phyloP scores from a whole-genome alignment of 2,329 filamentous ascomycete species.

The Stachybotrys elegans region DNA sequence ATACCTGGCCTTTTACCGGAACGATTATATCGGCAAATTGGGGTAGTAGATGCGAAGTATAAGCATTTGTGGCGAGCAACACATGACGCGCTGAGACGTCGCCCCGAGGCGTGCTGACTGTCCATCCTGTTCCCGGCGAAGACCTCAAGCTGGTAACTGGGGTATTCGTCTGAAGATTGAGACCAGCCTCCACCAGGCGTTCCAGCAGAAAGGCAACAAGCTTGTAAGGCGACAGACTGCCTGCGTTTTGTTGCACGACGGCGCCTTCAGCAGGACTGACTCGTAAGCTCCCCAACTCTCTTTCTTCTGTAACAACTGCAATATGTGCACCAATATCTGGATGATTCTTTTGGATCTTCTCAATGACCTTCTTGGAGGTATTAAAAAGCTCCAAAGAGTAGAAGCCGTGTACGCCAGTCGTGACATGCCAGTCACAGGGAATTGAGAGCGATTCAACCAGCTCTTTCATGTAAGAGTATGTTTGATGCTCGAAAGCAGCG shows the following conservation, averaged over 20 bases:
- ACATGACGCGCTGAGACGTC: slow-evolving; percentile 56
- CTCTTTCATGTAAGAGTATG: slow-evolving; percentile 54
- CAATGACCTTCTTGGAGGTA: slow-evolving; percentile 44
- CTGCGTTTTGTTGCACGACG: slow-evolving; percentile 59
- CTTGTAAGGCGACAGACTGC: slow-evolving; percentile 79
- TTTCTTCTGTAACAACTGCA: slow-evolving; percentile 31
- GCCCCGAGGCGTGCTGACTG: slow-evolving; percentile 65
- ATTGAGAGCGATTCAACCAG: slow-evolving; percentile 54
- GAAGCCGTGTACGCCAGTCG: slow-evolving; percentile 60
- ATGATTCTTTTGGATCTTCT: slow-evolving; percentile 40
- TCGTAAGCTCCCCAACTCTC: slow-evolving; percentile 45
- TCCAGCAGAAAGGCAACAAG: slow-evolving; percentile 69
- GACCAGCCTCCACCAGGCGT: slow-evolving; percentile 47
- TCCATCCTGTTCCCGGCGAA: slow-evolving; percentile 44
- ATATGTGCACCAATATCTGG: slow-evolving; percentile 52
- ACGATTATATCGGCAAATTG: slow-evolving; percentile 66
- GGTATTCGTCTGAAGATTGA: slow-evolving; percentile 74
- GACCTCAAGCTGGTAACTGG: slow-evolving; percentile 49
- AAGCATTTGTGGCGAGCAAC: slow-evolving; percentile 77
- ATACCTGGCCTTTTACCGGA: slow-evolving; percentile 71
- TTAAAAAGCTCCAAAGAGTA: slow-evolving; percentile 51
- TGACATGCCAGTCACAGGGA: slow-evolving; percentile 63
- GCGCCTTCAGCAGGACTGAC: slow-evolving; percentile 56
- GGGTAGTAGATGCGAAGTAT: slow-evolving; percentile 72
- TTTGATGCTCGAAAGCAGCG: slow-evolving; percentile 67